phyloP scores from a whole-genome alignment of 2,329 filamentous ascomycete species.

The Exophiala bonariae region DNA sequence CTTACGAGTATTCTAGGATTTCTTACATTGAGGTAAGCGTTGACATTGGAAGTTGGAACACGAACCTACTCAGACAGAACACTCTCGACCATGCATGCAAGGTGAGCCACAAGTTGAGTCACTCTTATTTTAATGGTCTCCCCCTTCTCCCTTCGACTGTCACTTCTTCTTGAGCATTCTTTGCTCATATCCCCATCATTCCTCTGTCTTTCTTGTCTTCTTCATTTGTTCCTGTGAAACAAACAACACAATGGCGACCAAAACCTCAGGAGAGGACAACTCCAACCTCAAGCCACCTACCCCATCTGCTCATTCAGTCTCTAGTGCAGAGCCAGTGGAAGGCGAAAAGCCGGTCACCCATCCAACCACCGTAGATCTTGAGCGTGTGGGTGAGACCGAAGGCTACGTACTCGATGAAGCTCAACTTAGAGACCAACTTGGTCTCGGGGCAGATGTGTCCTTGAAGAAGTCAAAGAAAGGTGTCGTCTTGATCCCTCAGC shows the following conservation, averaged over 20 bases:
- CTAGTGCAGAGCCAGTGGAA: conserved; percentile 16
- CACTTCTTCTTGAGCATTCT: neutral
- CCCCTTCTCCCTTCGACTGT: too few species aligned
- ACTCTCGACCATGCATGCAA: too few species aligned
- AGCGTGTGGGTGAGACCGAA: conserved; percentile 27
- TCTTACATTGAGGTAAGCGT: too few species aligned
- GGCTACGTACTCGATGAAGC: conserved; percentile 29
- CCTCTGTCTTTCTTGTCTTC: neutral
- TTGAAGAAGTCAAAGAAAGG: conserved; percentile 39
- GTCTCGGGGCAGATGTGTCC: conserved; percentile 27
- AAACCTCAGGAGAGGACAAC: neutral
- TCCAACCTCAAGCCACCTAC: neutral
- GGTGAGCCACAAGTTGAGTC: too few species aligned
- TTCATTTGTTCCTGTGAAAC: neutral
- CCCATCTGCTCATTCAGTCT: conserved; percentile 16
- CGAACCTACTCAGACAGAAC: too few species aligned
- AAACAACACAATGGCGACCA: conserved; percentile 1
- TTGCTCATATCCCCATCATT: neutral
- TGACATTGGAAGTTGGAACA: too few species aligned
- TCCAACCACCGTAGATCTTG: conserved; percentile 22
- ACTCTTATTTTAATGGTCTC: too few species aligned
- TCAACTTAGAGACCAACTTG: conserved; percentile 20
- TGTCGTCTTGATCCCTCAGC: conserved; percentile 56
- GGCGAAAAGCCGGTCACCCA: conserved; percentile 2
- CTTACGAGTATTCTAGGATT: too few species aligned